Evolutionary conservation across 768 basidiomycete genomes (phyloP).

Genomic region (Auricularia cornea): DNA sequence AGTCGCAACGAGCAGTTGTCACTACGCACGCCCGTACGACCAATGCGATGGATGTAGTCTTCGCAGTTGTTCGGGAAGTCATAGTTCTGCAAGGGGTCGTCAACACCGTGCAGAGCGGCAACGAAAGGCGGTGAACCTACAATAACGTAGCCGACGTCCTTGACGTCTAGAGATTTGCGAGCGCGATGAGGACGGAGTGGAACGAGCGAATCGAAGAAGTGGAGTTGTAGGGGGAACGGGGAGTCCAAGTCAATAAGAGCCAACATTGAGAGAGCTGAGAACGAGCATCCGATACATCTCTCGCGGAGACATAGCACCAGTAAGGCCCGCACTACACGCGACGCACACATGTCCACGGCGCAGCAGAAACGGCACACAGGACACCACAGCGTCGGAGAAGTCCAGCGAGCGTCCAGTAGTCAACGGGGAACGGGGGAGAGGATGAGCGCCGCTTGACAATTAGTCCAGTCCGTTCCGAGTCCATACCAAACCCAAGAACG

Average conservation of each 20-base stretch:
- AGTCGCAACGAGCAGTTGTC: background rate
- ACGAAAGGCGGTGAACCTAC: conserved; percentile 41
- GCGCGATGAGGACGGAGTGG: background rate
- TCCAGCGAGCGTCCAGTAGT: background rate
- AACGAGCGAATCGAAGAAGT: background rate
- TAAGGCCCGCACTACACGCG: background rate
- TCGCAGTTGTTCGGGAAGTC: conserved; percentile 98
- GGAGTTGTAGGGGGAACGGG: conserved; percentile 19
- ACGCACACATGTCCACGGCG: background rate
- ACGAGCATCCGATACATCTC: conserved; percentile 3
- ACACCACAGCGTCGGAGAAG: background rate
- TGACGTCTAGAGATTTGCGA: conserved; percentile 66
- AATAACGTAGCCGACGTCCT: conserved; percentile 97
- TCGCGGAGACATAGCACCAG: conserved; percentile 32
- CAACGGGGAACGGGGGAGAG: background rate
- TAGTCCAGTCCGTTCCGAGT: conserved; percentile 1
- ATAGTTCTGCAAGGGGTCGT: conserved; percentile 56
- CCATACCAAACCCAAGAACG: conserved; percentile 1
- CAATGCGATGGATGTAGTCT: conserved; percentile 98
- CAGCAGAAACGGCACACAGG: background rate
- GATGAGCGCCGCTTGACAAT: background rate
- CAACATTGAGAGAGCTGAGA: background rate
- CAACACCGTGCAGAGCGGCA: conserved; percentile 4
- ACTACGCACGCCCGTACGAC: conserved; percentile 83
- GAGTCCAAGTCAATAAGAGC: conserved; percentile 31